Evolutionary conservation across 1,139 yeast species (phyloP).

Genomic region (Kodamaea derodonti): DNA sequence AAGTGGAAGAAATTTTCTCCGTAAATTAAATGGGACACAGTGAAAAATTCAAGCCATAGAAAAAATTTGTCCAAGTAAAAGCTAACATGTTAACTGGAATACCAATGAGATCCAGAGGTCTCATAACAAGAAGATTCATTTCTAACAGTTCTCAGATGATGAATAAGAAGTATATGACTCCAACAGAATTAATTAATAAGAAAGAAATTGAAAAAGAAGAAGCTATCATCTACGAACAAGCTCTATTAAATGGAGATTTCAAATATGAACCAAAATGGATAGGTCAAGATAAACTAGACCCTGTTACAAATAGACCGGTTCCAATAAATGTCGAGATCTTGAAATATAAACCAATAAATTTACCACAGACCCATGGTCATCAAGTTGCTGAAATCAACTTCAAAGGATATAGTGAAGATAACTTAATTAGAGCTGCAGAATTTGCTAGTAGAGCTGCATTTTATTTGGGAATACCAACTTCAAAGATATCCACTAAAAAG

Average conservation of each 20-base stretch:
- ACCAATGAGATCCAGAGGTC: no score
- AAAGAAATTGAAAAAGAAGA: constrained; percentile 25
- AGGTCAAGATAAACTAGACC: constrained; percentile 29
- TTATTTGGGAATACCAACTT: constrained; percentile 79
- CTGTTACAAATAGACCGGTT: constrained; percentile 46
- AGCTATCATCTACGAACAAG: constrained; percentile 26
- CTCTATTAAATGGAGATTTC: constrained; percentile 27
- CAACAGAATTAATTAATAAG: constrained; percentile 28
- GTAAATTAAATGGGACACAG: background rate
- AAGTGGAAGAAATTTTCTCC: no score
- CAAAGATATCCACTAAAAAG: constrained; percentile 51
- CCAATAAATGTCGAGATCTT: constrained; percentile 84
- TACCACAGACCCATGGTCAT: constrained; percentile 66
- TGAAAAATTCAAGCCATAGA: background rate
- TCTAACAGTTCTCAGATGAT: no score
- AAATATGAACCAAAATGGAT: constrained; percentile 41
- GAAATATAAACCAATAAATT: constrained; percentile 75
- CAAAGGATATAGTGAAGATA: constrained; percentile 68
- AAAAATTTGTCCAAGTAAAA: background rate
- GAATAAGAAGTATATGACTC: constrained; percentile 25
- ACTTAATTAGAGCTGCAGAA: constrained; percentile 73
- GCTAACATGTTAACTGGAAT: background rate
- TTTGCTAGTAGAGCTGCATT: constrained; percentile 88
- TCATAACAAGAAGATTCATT: no score
- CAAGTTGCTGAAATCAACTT: constrained; percentile 67